phyloP scores from a whole-genome alignment of 148 eudicot genomes.

The Vaccinium macrocarpon region DNA sequence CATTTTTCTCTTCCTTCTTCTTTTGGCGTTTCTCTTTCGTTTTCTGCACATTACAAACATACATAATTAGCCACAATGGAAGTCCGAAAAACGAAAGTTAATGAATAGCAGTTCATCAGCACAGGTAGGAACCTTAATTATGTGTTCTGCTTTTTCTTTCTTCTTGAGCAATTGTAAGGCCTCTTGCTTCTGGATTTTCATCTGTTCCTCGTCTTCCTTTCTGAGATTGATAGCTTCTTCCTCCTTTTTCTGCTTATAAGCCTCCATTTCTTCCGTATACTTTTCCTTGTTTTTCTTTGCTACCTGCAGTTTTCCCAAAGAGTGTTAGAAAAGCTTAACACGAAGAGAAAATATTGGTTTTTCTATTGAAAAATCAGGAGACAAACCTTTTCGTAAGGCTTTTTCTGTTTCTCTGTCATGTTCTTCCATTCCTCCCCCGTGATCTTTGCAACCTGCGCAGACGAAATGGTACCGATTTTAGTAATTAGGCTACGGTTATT shows the following conservation, averaged over 20 bases:
- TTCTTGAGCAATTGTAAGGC: constrained; percentile 85
- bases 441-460: constrained; percentile 63
- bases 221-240: constrained; percentile 62
- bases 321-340: not conserved
- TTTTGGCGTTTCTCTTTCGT: constrained; percentile 54
- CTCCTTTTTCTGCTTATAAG: constrained; percentile 79
- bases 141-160: constrained; percentile 80
- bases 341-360: not conserved
- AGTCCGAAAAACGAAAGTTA: not conserved
- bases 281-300: constrained; percentile 65
- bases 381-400: constrained; percentile 70
- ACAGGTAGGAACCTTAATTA: constrained; percentile 61
- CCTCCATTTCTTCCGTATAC: constrained; percentile 70
- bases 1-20: constrained; percentile 55
- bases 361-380: not conserved
- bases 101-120: not conserved
- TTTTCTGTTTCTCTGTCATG: constrained; percentile 64
- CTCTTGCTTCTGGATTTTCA: constrained; percentile 84
- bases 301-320: constrained; percentile 29
- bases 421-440: constrained; percentile 92
- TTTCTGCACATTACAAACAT: constrained; percentile 41
- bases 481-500: not conserved
- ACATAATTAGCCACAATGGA: not conserved
- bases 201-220: constrained; percentile 71
- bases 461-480: not conserved